Evolutionary conservation across 495 filamentous ascomycete species (phyloP).

Genomic region (Saxophila tyrrhenica): DNA sequence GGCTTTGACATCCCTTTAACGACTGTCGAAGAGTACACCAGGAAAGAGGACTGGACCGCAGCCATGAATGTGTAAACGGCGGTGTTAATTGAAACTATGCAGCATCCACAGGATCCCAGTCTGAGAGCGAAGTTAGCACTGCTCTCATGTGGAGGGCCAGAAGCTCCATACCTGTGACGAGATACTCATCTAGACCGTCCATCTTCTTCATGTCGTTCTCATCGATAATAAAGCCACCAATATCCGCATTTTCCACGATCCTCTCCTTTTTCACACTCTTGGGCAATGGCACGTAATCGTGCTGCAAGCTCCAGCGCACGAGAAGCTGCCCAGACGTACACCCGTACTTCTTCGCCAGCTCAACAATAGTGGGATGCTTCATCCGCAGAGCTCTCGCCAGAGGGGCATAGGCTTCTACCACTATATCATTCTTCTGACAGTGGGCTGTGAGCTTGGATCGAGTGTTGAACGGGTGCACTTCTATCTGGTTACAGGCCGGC

Average conservation of each 20-base stretch:
- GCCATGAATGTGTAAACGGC: not conserved
- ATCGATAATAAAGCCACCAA: slow-evolving; percentile 55
- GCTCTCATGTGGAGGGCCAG: not conserved
- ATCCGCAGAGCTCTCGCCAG: slow-evolving; percentile 48
- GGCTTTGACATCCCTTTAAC: slow-evolving; percentile 6
- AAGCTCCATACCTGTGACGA: slow-evolving; percentile 43
- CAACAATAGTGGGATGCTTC: slow-evolving; percentile 38
- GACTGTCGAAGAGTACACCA: slow-evolving; percentile 8
- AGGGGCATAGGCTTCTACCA: slow-evolving; percentile 55
- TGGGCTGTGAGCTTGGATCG: slow-evolving; percentile 43
- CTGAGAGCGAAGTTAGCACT: not conserved
- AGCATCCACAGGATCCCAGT: slow-evolving; percentile 6
- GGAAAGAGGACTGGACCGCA: slow-evolving; percentile 5
- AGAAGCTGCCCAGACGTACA: slow-evolving; percentile 52
- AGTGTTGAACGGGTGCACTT: slow-evolving; percentile 60
- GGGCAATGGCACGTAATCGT: slow-evolving; percentile 57
- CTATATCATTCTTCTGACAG: slow-evolving; percentile 44
- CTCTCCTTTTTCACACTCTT: slow-evolving; percentile 56
- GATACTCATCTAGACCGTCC: slow-evolving; percentile 55
- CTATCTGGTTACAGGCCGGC: slow-evolving; percentile 57
- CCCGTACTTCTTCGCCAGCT: slow-evolving; percentile 44
- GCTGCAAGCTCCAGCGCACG: slow-evolving; percentile 58
- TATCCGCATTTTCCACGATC: slow-evolving; percentile 52
- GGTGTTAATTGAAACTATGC: not conserved
- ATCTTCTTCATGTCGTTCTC: slow-evolving; percentile 51